Evolutionary conservation across 2,329 filamentous ascomycete genomes (phyloP).

Genomic region (Fusarium temperatum): DNA sequence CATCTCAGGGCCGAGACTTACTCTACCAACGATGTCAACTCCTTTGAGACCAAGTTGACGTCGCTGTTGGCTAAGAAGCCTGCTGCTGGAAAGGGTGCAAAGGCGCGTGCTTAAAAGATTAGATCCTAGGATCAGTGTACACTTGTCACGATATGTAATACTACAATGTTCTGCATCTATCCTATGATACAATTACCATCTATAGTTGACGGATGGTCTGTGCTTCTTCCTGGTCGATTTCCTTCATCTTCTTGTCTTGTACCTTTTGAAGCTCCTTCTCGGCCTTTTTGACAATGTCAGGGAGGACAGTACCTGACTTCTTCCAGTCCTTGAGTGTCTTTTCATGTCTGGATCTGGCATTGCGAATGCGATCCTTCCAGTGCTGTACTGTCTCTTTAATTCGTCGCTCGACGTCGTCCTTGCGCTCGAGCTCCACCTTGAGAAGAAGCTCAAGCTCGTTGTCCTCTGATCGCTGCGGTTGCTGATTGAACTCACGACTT

Average conservation of each 20-base stretch:
- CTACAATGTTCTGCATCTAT: constrained; percentile 38
- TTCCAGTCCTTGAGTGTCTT: constrained; percentile 61
- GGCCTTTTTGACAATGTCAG: constrained; percentile 60
- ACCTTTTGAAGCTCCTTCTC: constrained; percentile 58
- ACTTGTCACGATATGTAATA: constrained; percentile 44
- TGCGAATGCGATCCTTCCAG: constrained; percentile 61
- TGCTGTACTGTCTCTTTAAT: constrained; percentile 58
- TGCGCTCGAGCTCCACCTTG: constrained; percentile 61
- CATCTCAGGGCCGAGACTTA: constrained; percentile 52
- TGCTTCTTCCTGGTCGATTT: constrained; percentile 61
- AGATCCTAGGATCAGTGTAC: constrained; percentile 39
- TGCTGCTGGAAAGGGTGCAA: constrained; percentile 30
- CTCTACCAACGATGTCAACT: constrained; percentile 44
- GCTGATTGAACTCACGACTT: constrained; percentile 66
- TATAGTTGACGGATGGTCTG: constrained; percentile 54
- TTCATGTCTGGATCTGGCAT: constrained; percentile 57
- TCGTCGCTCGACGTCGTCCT: constrained; percentile 56
- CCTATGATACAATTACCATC: constrained; percentile 16
- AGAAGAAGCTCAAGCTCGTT: constrained; percentile 68
- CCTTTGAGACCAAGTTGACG: constrained; percentile 53
- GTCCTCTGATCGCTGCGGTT: constrained; percentile 65
- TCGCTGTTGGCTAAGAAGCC: constrained; percentile 43
- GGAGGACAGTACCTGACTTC: constrained; percentile 53
- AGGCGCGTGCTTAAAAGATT: constrained; percentile 38
- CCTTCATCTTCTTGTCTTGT: constrained; percentile 63